Base-by-base conservation (phyloP, 768 basidiomycete genomes). In the Pluteus cervinus region DNA sequence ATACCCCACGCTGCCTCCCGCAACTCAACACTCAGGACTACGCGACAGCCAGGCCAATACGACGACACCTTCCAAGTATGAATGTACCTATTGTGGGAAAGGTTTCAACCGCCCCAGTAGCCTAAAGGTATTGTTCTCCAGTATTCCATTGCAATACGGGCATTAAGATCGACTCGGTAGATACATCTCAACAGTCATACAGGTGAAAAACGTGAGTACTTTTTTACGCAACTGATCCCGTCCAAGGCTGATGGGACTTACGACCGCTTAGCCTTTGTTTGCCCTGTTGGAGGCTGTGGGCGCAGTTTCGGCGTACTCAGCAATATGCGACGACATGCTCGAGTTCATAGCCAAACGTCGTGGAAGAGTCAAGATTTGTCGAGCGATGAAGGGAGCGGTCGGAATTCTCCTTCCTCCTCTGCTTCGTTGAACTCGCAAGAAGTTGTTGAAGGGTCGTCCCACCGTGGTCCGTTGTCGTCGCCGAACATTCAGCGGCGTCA, bases 171-270 rank as follows among this genome's bases (percentile, higher is more conserved):
- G 42, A 31, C 42, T n/a, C n/a, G n/a, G 12, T 42, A 88, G 86
- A 88, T 86, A 46, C 86, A 89, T 58, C 58, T 84, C 45, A 86
- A 89, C 45, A 86, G 83, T 48, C 86, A 89, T 57, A 87, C 85
- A 0, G 86, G 85, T 45, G 83, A 85, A 57, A 87, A 82, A 65
- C 86, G 86, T 88, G 54, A 68, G 81, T 66, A 17, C 23, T 31
- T 33, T 37, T 38, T 32, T 41, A 29, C 23, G 31, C 37, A 30
- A 40, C 28, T 33, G 33, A 36, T 35, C 24, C 41, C 43, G 42
- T 29, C 35, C 36, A 24, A 36, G 22, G 40, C 45, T 41, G 37
- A 33, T 40, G 22, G 40, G 29, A 29, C 46, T 43, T 30, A 39
- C 36, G 33, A 42, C 43, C 40, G 12, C 32, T 41, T 31, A 88